Evolutionary conservation across 1,139 yeast species (phyloP).

Genomic region (Debaryomyces nepalensis): DNA sequence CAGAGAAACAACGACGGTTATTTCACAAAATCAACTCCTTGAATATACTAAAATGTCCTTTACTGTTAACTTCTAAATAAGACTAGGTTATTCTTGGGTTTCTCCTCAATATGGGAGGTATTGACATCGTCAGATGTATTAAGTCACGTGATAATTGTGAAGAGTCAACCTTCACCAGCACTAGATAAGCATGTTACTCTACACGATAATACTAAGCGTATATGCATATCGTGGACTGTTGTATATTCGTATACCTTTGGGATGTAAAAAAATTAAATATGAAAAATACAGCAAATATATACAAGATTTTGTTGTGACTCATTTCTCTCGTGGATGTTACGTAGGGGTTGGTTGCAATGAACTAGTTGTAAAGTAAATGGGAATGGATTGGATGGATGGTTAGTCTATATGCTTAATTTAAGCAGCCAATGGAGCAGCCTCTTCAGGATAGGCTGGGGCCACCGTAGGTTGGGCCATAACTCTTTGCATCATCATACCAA

Average conservation of each 20-base stretch:
- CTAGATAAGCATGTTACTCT: background rate
- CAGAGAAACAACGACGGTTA: background rate
- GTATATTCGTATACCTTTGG: slow-evolving; percentile 6
- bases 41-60: background rate
- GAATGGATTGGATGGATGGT: slow-evolving; percentile 1
- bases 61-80: background rate
- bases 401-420: slow-evolving; percentile 20
- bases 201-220: background rate
- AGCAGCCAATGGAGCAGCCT: slow-evolving; percentile 55
- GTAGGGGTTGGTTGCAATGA: slow-evolving; percentile 5
- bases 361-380: background rate
- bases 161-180: background rate
- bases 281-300: slow-evolving; percentile 11
- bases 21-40: background rate
- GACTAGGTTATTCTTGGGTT: background rate
- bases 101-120: background rate
- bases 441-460: slow-evolving; percentile 76
- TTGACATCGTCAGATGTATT: background rate
- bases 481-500: slow-evolving; percentile 94
- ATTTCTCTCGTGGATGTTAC: slow-evolving; percentile 8
- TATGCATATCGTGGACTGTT: background rate
- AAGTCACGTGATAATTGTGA: slow-evolving; percentile 2
- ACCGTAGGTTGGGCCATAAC: slow-evolving; percentile 87
- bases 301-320: slow-evolving; percentile 12
- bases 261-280: slow-evolving; percentile 1